Evolutionary conservation across 2,329 filamentous ascomycete species (phyloP), one percentile per base, ranked within the genome.

Genomic region (Sclerotiophoma versabilis): DNA sequence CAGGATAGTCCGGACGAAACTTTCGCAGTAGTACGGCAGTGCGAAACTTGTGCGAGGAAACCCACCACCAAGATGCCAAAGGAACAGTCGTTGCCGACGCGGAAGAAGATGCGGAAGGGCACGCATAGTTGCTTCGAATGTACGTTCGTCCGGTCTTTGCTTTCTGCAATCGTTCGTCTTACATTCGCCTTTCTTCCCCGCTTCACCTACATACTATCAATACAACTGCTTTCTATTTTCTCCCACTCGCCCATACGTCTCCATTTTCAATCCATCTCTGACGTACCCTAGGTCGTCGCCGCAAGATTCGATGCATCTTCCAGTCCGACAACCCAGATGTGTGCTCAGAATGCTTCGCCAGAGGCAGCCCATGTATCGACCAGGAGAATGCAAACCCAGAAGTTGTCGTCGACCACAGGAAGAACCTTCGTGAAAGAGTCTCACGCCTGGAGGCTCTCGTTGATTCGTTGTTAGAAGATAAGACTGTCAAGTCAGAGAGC

Each of bases 231-330:
- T 27, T 17, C 52, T 32, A 25, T 26, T 32, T 30, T 26, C 23
- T 23, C 12, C 19, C 20, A 20, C 34, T 27, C 20, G 46, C 12
- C 39, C 20, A 20, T 19, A 26, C 20, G 2, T 19, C 38, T 34
- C 17, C 9, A 4, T 22, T 20, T 11, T 14, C 14, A 15, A n/a
- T 25, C 6, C 32, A 22, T 29, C 36, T 63, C 71, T 75, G 57
- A 76, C 61, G 7, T 15, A 39, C 20, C 34, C 27, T 45, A 75
- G 82, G 81, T 53, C 76, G 79, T 33, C 76, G 80, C 30, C 77
- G 80, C 44, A 83, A 82, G 67, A 79, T 81, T 23, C 75, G 76
- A 46, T 83, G 81, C 65, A 76, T 79, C 45, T 80, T 74, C 50
- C 68, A 70, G 22, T 55, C 69, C n/a, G 73, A 74, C 30, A 76